These are phyloP conservation scores for Litsea cubeba DNA, from an alignment of 164 flowering plant species.

Conservation along the genomic window DNA sequence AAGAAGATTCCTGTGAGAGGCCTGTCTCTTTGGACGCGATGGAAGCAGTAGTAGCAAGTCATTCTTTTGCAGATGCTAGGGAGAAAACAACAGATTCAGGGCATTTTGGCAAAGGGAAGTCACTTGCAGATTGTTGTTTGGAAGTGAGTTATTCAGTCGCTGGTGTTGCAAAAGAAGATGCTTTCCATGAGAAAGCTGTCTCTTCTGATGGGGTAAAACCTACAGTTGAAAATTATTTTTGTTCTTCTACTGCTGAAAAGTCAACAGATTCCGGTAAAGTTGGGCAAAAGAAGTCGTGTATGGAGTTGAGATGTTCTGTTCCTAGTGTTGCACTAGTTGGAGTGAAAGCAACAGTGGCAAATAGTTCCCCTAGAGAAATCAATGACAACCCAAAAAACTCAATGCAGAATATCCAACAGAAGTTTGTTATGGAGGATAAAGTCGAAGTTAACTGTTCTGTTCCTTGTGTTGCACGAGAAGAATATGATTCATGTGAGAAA, in stretches of 20 bases:
- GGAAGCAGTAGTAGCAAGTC: background rate
- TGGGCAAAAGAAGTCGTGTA: too few relatives aligned
- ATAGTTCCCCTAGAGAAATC: background rate
- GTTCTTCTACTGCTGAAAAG: constrained; percentile 6
- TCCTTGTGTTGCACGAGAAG: background rate
- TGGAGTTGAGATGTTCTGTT: background rate
- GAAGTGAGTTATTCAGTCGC: background rate
- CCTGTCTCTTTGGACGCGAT: background rate
- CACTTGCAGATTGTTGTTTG: background rate
- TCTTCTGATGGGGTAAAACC: constrained; percentile 4
- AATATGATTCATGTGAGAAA: background rate
- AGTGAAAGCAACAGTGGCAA: background rate
- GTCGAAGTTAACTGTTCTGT: background rate
- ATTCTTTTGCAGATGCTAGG: background rate
- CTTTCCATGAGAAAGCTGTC: background rate
- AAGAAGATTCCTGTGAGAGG: background rate
- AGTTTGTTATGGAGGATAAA: background rate
- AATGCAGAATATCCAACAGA: background rate
- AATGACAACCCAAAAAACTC: background rate
- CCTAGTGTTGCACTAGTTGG: background rate
- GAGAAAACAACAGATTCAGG: background rate
- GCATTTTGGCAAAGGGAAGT: background rate
- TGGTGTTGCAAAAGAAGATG: too few relatives aligned
- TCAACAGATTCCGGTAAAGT: too few relatives aligned
- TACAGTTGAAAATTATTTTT: constrained; percentile 2